Conservation (phyloP, 179 eudicot species). For the Gypsophila paniculata region DNA sequence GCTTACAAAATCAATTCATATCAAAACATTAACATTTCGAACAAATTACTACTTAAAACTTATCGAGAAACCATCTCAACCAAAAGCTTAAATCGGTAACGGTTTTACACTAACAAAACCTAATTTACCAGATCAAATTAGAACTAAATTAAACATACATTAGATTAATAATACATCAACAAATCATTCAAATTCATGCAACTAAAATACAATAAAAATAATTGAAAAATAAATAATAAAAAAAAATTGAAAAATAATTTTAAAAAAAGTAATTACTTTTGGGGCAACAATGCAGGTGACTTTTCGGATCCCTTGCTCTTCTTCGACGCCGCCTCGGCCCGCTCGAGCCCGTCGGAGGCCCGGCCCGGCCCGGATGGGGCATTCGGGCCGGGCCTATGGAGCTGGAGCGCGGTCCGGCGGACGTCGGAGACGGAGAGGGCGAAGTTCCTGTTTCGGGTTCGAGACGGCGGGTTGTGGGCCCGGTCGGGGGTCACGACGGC, state of each 20-base stretch:
- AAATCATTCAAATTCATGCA: background rate
- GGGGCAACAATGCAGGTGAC: conserved; percentile 37
- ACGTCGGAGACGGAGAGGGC: conserved; percentile 52
- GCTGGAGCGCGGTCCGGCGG: conserved; percentile 40
- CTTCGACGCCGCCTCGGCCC: background rate
- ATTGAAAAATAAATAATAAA: background rate
- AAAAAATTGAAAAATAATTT: background rate
- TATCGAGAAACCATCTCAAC: too few relatives aligned
- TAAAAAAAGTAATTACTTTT: conserved; percentile 36
- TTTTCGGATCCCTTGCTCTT: conserved; percentile 12
- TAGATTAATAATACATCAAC: background rate
- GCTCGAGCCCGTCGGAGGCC: background rate
- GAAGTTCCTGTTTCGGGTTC: conserved; percentile 31
- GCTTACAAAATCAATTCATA: background rate
- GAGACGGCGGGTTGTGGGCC: conserved; percentile 28
- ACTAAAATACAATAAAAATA: conserved; percentile 1
- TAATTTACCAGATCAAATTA: too few relatives aligned
- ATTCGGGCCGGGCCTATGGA: conserved; percentile 24
- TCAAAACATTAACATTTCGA: background rate
- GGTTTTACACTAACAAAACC: too few relatives aligned
- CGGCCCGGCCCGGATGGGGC: background rate
- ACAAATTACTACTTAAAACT: too few relatives aligned
- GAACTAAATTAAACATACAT: too few relatives aligned
- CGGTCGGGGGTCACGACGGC: conserved; percentile 51
- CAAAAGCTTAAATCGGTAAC: too few relatives aligned